Conservation (phyloP, 2,329 filamentous ascomycete genomes). For the Colletotrichum echinochloae region DNA sequence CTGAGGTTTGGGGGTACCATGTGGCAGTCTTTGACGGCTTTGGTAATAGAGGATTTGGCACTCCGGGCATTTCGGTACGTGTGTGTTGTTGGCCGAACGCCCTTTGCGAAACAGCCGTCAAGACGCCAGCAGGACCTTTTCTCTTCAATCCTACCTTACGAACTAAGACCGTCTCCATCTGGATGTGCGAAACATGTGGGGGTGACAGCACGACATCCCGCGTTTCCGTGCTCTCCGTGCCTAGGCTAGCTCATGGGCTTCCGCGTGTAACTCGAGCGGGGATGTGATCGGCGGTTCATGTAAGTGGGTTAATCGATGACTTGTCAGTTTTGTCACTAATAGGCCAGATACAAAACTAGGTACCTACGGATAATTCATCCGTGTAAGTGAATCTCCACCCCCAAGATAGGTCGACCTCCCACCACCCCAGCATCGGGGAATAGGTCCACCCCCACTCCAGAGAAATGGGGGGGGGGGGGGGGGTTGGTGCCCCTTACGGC, state of each 20-base stretch:
- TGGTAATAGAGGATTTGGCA: no score
- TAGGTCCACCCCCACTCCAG: conserved; percentile 20
- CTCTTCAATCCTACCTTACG: not conserved
- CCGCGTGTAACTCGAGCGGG: not conserved
- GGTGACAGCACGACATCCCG: not conserved
- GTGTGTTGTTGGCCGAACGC: no score
- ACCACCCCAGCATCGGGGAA: not conserved
- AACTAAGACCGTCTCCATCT: not conserved
- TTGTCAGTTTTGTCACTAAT: not conserved
- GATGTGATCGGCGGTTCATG: not conserved
- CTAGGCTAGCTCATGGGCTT: not conserved
- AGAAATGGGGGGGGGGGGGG: conserved; percentile 25
- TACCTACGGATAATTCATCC: no score
- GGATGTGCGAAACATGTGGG: conserved; percentile 1
- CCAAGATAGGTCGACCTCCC: not conserved
- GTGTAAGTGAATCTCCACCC: not conserved
- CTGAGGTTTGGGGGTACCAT: no score
- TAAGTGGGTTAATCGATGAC: not conserved
- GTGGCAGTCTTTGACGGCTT: no score
- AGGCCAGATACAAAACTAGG: not conserved
- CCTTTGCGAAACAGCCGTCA: no score
- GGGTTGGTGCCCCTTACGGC: not conserved
- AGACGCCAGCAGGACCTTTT: no score
- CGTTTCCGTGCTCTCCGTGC: not conserved
- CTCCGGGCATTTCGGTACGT: no score